Base-by-base conservation (phyloP, 805 yeast species). In the Candida michaelii region DNA sequence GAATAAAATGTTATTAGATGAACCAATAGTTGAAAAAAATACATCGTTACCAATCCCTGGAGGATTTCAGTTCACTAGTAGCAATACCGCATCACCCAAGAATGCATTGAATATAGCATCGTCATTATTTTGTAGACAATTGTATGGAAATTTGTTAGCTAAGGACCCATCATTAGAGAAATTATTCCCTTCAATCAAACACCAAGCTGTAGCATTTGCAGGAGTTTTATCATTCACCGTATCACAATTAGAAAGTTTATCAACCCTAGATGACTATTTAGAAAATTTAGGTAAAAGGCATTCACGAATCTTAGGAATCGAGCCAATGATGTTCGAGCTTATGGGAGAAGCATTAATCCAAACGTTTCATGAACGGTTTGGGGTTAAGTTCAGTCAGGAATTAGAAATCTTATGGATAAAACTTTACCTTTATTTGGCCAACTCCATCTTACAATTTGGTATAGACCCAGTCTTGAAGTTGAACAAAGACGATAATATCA, bases 161-260 rank as follows among this genome's bases (percentile, higher is more conserved):
- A 76, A 79, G 75, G 79, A 76, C 50, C 81, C 87, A 0, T 66
- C 65, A 11, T 67, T 88, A 47, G 88, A 82, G 50, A 71, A 66
- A 30, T 57, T 80, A 55, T 85, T 84, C 58, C 95, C 95, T 0
- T 79, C 86, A 5, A 79, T 86, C 49, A 76, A 76, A 48, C 89
- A 85, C 56, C 95, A 88, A 63, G 89, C 93, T 1, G 77, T 80
- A 12, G 77, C 90, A 6, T 83, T 87, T 66, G 89, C 91, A 0
- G 89, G 90, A 4, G 87, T 87, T 14, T 60, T 88, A 52, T 76
- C 85, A 21, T 72, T 80, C 32, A 85, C 90, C 2, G 78, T 87
- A 45, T 62, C 74, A 21, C 80, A 79, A 50, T 65, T 87, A 40
- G 89, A 84, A 41, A 73, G 81, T 49, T 66, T 86, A 40, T 55